Conservation (phyloP, 106 monocot genomes). For the Vanilla planifolia region DNA sequence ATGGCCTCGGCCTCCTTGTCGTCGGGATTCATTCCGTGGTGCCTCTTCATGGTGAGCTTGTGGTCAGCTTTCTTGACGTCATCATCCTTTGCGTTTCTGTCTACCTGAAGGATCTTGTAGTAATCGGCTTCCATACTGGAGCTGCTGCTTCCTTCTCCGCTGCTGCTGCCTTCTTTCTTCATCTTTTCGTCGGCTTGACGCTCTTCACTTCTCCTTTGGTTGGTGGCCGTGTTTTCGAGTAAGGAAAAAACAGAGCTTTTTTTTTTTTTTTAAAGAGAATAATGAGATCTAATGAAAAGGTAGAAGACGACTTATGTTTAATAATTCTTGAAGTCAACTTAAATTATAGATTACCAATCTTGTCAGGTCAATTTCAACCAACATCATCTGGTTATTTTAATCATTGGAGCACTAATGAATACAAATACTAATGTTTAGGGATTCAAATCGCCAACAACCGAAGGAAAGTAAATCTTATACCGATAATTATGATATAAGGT, state of each 20-base stretch:
- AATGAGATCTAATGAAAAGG: too few species aligned
- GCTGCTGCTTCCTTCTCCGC: neutral
- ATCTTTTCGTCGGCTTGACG: neutral
- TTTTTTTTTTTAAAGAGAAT: too few species aligned
- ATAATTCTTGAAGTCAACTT: too few species aligned
- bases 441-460: too few species aligned
- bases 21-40: slow-evolving; percentile 71
- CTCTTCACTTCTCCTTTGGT: neutral
- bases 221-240: neutral
- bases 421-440: too few species aligned
- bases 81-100: slow-evolving; percentile 51
- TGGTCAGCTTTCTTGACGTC: slow-evolving; percentile 68
- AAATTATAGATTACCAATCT: too few species aligned
- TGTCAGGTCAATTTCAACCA: too few species aligned
- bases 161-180: neutral
- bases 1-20: slow-evolving; percentile 76
- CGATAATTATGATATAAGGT: too few species aligned
- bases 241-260: neutral
- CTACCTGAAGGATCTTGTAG: slow-evolving; percentile 39
- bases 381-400: too few species aligned
- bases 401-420: too few species aligned
- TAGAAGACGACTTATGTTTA: too few species aligned
- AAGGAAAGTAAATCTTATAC: too few species aligned
- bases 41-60: slow-evolving; percentile 84
- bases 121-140: slow-evolving; percentile 48